Evolutionary conservation across 2,329 filamentous ascomycete genomes (phyloP).

Genomic region (Cadophora sp.): DNA sequence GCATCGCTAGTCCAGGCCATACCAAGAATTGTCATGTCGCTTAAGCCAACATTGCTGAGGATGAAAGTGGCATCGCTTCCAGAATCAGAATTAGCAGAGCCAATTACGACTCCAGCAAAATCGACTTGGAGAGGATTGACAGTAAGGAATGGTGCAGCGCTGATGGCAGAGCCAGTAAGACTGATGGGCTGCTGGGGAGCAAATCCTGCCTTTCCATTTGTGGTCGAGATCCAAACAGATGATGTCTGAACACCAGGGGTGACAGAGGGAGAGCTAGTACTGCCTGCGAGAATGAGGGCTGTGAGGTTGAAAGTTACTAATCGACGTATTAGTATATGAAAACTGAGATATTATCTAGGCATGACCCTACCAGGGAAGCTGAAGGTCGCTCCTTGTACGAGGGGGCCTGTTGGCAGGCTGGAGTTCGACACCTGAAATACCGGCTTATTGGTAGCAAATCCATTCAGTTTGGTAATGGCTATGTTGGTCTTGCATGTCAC

Average conservation of each 20-base stretch:
- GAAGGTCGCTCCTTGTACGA: constrained; percentile 42
- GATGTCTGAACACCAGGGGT: constrained; percentile 43
- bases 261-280: constrained; percentile 18
- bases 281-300: constrained; percentile 27
- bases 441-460: constrained; percentile 40
- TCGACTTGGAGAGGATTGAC: constrained; percentile 43
- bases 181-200: constrained; percentile 44
- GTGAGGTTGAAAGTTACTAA: constrained; percentile 43
- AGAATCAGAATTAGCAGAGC: constrained; percentile 33
- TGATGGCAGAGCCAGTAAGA: constrained; percentile 45
- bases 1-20: constrained; percentile 37
- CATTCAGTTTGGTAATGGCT: constrained; percentile 42
- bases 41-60: constrained; percentile 44
- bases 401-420: constrained; percentile 41
- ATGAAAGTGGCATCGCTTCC: constrained; percentile 41
- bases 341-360: not conserved
- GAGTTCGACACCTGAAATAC: constrained; percentile 42
- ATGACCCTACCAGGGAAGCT: constrained; percentile 35
- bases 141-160: constrained; percentile 40
- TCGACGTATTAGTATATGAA: not conserved
- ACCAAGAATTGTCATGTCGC: constrained; percentile 42
- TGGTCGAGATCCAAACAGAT: constrained; percentile 44
- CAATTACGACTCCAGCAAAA: constrained; percentile 45
- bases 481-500: constrained; percentile 45
- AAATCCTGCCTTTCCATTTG: constrained; percentile 43